Evolutionary conservation across 192 early-diverging fungal genomes (phyloP).

Genomic region (Pilaira anomala): DNA sequence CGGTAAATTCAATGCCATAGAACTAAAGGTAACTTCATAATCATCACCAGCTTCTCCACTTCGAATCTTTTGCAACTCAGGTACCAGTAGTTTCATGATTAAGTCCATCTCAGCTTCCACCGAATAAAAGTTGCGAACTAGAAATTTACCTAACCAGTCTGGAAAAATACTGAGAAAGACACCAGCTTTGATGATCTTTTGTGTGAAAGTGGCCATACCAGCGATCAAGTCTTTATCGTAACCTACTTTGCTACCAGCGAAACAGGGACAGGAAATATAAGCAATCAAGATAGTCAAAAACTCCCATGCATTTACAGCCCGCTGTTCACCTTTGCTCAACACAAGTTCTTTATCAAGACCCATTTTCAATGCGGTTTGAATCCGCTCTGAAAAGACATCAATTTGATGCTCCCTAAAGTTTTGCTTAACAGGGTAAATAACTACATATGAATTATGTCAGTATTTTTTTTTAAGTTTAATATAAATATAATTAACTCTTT

Average conservation of each 20-base stretch:
- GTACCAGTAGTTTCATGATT: slow-evolving; percentile 19
- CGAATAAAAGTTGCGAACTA: slow-evolving; percentile 8
- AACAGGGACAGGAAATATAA: slow-evolving; percentile 14
- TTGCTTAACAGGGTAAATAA: slow-evolving; percentile 13
- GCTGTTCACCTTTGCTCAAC: background rate
- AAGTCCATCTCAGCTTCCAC: slow-evolving; percentile 20
- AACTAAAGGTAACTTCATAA: slow-evolving; percentile 1
- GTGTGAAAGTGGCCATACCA: slow-evolving; percentile 21
- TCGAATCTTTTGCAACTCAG: slow-evolving; percentile 9
- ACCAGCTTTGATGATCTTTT: slow-evolving; percentile 20
- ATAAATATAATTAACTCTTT: background rate
- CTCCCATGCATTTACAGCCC: background rate
- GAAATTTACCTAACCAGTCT: slow-evolving; percentile 5
- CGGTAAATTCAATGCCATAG: slow-evolving; percentile 15
- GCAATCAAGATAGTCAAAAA: background rate
- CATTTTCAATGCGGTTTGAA: slow-evolving; percentile 8
- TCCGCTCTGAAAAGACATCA: slow-evolving; percentile 19
- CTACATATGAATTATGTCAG: too few species aligned
- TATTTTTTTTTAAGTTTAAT: background rate
- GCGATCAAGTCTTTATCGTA: slow-evolving; percentile 8
- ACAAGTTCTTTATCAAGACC: slow-evolving; percentile 2
- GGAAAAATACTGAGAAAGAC: slow-evolving; percentile 9
- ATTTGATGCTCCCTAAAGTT: slow-evolving; percentile 21
- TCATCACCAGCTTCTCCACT: background rate
- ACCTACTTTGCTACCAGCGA: slow-evolving; percentile 23